Evolutionary conservation across 208 protist genomes (phyloP).

Genomic region (Herpetomonas tarakana): DNA sequence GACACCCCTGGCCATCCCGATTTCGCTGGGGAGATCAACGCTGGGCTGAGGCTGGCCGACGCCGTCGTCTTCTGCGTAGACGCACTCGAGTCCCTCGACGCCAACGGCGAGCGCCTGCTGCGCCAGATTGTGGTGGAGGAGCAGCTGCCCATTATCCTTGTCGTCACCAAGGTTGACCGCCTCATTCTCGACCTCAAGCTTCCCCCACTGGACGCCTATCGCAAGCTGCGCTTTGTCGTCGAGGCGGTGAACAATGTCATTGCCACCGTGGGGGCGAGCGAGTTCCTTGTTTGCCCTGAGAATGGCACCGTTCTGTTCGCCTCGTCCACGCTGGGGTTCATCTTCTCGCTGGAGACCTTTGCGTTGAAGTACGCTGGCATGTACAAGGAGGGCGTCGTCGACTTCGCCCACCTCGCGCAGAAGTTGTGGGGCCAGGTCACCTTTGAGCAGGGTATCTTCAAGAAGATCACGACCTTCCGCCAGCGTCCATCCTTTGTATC

Average conservation of each 20-base stretch:
- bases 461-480: conserved; percentile 46
- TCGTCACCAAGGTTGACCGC: conserved; percentile 98
- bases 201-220: conserved; percentile 98
- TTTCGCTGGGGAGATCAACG: conserved; percentile 95
- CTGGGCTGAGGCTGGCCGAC: conserved; percentile 94
- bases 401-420: conserved; percentile 69
- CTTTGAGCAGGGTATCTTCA: conserved; percentile 74
- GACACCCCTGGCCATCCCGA: conserved; percentile 99
- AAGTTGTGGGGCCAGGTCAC: conserved; percentile 98
- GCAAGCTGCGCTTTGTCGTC: conserved; percentile 96
- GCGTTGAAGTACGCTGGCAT: conserved; percentile 91
- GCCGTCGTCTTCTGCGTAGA: conserved; percentile 97
- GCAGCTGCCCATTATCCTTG: conserved; percentile 85
- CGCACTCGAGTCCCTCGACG: conserved; percentile 94
- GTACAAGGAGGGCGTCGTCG: conserved; percentile 47
- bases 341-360: conserved; percentile 95
- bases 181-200: conserved; percentile 98
- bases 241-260: conserved; percentile 96
- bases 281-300: conserved; percentile 58
- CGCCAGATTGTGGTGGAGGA: conserved; percentile 73
- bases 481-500: conserved; percentile 96
- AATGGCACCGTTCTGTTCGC: conserved; percentile 93
- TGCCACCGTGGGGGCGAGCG: conserved; percentile 17
- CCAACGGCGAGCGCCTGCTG: conserved; percentile 83
- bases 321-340: conserved; percentile 81